A percentile compares a stretch with the other conserved stretches of the same genome.
These are phyloP conservation scores for Wickerhamia fluorescens DNA, from an alignment of 805 yeast species.

Conservation along the genomic window DNA sequence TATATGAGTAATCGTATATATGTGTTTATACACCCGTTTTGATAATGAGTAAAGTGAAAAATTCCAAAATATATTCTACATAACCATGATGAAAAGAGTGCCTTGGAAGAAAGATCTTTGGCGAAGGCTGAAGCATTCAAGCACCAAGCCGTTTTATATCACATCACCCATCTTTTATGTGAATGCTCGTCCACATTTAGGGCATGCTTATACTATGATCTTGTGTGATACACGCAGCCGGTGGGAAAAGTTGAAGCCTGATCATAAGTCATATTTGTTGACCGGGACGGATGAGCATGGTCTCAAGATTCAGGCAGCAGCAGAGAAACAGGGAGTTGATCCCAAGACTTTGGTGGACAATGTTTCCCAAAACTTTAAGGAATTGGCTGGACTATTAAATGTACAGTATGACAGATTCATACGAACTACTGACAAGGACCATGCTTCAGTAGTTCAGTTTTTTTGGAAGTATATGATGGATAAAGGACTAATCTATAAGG, in stretches of 20 bases:
- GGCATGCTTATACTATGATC: constrained; percentile 85
- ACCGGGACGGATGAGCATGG: constrained; percentile 99
- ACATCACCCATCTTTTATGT: constrained; percentile 96
- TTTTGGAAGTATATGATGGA: constrained; percentile 62
- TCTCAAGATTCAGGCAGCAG: constrained; percentile 84
- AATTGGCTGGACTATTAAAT: constrained; percentile 50
- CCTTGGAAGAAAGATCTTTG: too few relatives aligned
- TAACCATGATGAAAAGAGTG: too few relatives aligned
- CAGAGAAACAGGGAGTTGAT: constrained; percentile 40
- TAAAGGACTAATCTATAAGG: constrained; percentile 69
- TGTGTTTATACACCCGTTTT: not conserved
- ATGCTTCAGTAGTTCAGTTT: constrained; percentile 50
- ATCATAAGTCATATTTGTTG: constrained; percentile 42
- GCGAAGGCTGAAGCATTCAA: too few relatives aligned
- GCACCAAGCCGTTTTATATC: constrained; percentile 36
- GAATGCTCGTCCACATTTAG: constrained; percentile 90
- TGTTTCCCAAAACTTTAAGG: constrained; percentile 56
- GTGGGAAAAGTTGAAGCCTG: constrained; percentile 50
- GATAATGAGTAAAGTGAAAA: not conserved
- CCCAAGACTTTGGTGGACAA: constrained; percentile 68
- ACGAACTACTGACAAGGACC: constrained; percentile 85
- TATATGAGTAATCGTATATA: not conserved
- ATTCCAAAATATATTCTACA: too few relatives aligned
- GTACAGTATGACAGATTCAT: constrained; percentile 71
- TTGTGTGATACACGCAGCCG: constrained; percentile 72